Evolutionary conservation across 1,139 yeast genomes (phyloP).

Genomic region (Suhomyces panamericanus): DNA sequence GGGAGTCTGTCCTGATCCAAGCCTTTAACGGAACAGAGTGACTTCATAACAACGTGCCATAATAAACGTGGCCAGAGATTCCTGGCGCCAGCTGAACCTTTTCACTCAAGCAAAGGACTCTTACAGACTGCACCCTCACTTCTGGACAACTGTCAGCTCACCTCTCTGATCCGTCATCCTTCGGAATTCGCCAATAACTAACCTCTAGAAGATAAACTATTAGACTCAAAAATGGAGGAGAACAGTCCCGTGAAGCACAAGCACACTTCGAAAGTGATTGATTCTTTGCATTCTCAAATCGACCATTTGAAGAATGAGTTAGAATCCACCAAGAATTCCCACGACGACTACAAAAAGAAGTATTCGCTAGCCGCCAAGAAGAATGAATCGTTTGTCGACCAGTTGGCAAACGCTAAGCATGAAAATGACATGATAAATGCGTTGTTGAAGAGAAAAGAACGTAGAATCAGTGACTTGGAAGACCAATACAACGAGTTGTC

Average conservation of each 20-base stretch:
- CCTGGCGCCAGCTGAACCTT: too few species aligned
- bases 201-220: neutral
- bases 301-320: constrained; percentile 54
- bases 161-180: too few species aligned
- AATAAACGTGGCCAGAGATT: too few species aligned
- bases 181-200: neutral
- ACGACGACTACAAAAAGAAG: constrained; percentile 49
- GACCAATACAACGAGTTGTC: constrained; percentile 49
- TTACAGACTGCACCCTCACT: neutral
- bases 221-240: constrained; percentile 11
- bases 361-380: constrained; percentile 46
- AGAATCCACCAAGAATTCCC: constrained; percentile 39
- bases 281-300: constrained; percentile 54
- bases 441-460: constrained; percentile 60
- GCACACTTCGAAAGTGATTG: constrained; percentile 51
- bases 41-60: too few species aligned
- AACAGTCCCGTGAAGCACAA: constrained; percentile 14
- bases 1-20: too few species aligned
- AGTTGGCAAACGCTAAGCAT: constrained; percentile 66
- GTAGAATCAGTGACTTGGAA: constrained; percentile 63
- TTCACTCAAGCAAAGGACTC: neutral
- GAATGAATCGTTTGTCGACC: constrained; percentile 64
- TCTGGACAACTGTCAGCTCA: neutral
- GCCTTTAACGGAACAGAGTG: too few species aligned
- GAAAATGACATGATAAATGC: constrained; percentile 70